Conservation (phyloP, 495 filamentous ascomycete species). For the Hypoxylon cercidicola region DNA sequence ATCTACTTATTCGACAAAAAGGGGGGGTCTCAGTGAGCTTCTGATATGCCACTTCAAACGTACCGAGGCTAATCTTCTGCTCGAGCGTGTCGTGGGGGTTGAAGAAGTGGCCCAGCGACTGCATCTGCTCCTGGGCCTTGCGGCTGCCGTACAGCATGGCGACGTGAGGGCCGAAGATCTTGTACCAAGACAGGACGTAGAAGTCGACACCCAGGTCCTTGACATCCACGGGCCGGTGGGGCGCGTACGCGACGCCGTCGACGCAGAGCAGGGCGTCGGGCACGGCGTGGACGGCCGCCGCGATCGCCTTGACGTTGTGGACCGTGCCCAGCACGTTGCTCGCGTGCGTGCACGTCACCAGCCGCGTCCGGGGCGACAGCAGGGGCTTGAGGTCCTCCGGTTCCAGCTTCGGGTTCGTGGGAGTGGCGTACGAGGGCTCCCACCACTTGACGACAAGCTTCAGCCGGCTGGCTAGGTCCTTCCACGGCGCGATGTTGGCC, state of each 20-base stretch:
- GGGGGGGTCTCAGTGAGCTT: not conserved
- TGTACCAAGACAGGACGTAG: constrained; percentile 82
- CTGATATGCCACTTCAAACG: not conserved
- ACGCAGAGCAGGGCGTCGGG: constrained; percentile 56
- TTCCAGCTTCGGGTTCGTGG: constrained; percentile 64
- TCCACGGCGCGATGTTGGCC: constrained; percentile 76
- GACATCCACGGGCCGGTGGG: constrained; percentile 75
- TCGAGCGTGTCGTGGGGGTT: constrained; percentile 66
- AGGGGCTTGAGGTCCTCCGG: constrained; percentile 62
- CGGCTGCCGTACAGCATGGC: constrained; percentile 71
- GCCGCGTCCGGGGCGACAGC: constrained; percentile 66
- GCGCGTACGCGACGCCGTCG: constrained; percentile 77
- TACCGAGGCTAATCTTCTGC: constrained; percentile 61
- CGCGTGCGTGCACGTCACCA: constrained; percentile 75
- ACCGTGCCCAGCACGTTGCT: constrained; percentile 78
- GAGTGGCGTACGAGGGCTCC: constrained; percentile 49
- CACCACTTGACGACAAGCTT: constrained; percentile 75
- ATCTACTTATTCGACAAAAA: not conserved
- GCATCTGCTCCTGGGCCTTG: constrained; percentile 58
- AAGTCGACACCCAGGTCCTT: constrained; percentile 73
- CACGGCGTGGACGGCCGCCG: constrained; percentile 59
- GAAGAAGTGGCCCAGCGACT: constrained; percentile 73
- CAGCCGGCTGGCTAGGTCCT: constrained; percentile 66
- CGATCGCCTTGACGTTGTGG: constrained; percentile 67
- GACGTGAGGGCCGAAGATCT: constrained; percentile 79